Evolutionary conservation across 2,329 filamentous ascomycete genomes (phyloP).

Genomic region (Drechslerella stenobrocha): DNA sequence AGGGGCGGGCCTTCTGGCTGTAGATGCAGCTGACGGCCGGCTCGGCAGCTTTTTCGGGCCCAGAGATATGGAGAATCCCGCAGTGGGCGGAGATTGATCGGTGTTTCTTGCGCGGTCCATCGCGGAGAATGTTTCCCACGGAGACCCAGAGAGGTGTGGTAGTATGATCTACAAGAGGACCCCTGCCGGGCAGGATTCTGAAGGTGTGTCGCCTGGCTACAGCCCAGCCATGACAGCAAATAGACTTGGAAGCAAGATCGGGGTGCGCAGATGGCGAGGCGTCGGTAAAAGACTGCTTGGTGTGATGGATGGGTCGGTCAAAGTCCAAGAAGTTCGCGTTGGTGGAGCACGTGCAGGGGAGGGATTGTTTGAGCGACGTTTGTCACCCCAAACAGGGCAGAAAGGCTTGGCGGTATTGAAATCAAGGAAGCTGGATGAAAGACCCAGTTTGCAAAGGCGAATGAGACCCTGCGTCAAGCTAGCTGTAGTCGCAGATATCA

Average conservation of each 20-base stretch:
- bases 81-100: neutral
- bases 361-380: conserved; percentile 26
- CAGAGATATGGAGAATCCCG: conserved; percentile 50
- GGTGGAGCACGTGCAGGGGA: conserved; percentile 11
- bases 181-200: too few relatives aligned
- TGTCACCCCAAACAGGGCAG: conserved; percentile 7
- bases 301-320: conserved; percentile 1
- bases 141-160: too few relatives aligned
- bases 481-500: conserved; percentile 20
- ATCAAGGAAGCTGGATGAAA: conserved; percentile 37
- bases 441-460: conserved; percentile 25
- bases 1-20: conserved; percentile 17
- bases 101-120: conserved; percentile 15
- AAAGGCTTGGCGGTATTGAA: conserved; percentile 40
- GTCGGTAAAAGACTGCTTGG: too few relatives aligned
- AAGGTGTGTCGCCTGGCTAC: too few relatives aligned
- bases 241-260: too few relatives aligned
- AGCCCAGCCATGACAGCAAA: too few relatives aligned
- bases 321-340: too few relatives aligned
- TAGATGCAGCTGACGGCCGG: conserved; percentile 13
- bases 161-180: too few relatives aligned
- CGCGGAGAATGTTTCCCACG: conserved; percentile 4
- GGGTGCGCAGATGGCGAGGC: too few relatives aligned
- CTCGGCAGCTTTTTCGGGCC: conserved; percentile 45
- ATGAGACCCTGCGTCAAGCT: conserved; percentile 46